Evolutionary conservation across 805 yeast species (phyloP), one percentile per base, ranked within the genome.

Genomic region (Saturnispora zaruensis): DNA sequence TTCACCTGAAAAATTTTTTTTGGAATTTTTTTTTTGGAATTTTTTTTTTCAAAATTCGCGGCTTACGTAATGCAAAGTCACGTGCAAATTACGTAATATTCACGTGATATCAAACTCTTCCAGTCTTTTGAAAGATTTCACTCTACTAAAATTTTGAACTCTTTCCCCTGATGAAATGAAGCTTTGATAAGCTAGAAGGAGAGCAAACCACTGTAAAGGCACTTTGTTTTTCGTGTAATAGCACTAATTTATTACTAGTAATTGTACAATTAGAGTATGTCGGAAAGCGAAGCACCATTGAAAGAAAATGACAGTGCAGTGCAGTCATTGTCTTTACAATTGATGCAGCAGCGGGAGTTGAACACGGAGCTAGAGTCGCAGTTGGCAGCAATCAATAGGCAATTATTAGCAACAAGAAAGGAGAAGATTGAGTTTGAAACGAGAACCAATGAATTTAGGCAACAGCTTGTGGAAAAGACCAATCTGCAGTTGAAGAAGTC

Each of bases 351-450:
- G 45, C 56, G 65, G 1, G 61, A 62, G 42, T 49, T 54, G 9
- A 47, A 45, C 8, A 50, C 47, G 13, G 26, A 34, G 9, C 9
- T 52, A 28, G 53, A 52, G 40, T 38, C 43, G 11, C 44, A 45
- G n/a, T 62, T 69, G 23, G 60, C 60, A 5, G 66, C 66, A 4
- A 53, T 75, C 9, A 65, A 63, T 41, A 62, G 62, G 33, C 62
- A 65, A 37, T 55, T 69, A n/a, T 52, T 44, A 20, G 62, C 58
- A 41, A 59, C 59, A 49, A 59, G 59, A n/a, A 62, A 61, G 41
- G 52, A 51, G 23, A 51, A 49, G 24, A 25, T 44, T 18, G 52
- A 45, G 2, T 49, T 45, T 3, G 54, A 53, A 33, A 9, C 46
- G 6, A 47, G 46, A 20, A 48, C 49, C 5, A 49, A 37, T 8